phyloP scores from a whole-genome alignment of 805 yeast genomes.

The Suhomyces faveliae region DNA sequence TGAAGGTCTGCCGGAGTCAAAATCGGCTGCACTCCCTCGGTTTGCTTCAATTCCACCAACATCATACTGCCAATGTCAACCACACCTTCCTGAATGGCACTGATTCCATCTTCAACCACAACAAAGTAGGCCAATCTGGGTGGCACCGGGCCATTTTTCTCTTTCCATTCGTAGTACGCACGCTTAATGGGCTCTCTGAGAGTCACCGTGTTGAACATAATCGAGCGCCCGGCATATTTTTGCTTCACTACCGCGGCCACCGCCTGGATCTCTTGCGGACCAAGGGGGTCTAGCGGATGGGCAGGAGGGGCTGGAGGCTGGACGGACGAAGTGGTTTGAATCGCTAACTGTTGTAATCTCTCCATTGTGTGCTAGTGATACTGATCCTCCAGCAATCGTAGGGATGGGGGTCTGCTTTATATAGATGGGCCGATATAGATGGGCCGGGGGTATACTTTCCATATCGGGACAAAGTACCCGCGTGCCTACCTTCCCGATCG shows the following conservation, averaged over 20 bases:
- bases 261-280: conserved; percentile 59
- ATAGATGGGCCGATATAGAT: background rate
- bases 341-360: conserved; percentile 62
- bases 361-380: conserved; percentile 44
- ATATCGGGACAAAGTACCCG: conserved; percentile 3
- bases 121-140: conserved; percentile 69
- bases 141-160: conserved; percentile 57
- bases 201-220: conserved; percentile 67
- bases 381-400: background rate
- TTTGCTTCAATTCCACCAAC: conserved; percentile 46
- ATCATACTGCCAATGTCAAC: conserved; percentile 53
- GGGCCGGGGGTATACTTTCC: background rate
- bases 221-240: conserved; percentile 42
- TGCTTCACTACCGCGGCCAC: conserved; percentile 53
- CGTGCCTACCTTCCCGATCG: conserved; percentile 2
- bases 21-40: conserved; percentile 70
- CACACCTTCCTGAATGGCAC: conserved; percentile 70
- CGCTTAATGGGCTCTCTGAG: conserved; percentile 69
- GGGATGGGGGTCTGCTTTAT: background rate
- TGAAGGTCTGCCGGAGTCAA: conserved; percentile 68
- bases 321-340: conserved; percentile 56
- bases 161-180: conserved; percentile 65
- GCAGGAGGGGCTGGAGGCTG: conserved; percentile 54
- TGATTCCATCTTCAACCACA: conserved; percentile 53
- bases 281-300: conserved; percentile 73